Evolutionary conservation across 1,284 basidiomycete genomes (phyloP), one percentile per base, ranked within the genome.

Genomic region (Fomes fomentarius): DNA sequence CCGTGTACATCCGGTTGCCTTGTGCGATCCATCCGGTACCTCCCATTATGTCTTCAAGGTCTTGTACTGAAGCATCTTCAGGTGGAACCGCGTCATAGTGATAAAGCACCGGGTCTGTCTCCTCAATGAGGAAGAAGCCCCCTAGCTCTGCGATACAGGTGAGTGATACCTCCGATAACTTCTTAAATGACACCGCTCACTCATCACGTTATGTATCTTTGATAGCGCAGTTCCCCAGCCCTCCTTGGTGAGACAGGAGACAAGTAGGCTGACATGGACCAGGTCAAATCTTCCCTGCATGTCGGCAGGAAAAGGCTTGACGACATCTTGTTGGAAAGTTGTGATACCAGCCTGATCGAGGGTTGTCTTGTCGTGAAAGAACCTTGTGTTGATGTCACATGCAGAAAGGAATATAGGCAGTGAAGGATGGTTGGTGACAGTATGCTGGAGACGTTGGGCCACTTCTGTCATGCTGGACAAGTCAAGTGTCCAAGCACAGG

Each of bases 311-410:
- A 59, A 59, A 10, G 54, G 54, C 47, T 37, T 44, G 11, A 54
- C 52, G 33, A 46, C 46, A 33, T 58, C 57, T 12, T 56, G 53
- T 42, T 55, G 44, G 44, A 59, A 59, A 7, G 50, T 45, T 33
- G 14, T 47, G 35, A 59, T 38, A 1, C 50, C 47, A 5, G 50
- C 8, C 22, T 11, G n/a, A 19, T 56, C 57, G 19, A 43, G 39
- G 17, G 40, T 4, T 5, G 17, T 8, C 35, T 47, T 30, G 15
- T 51, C 50, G 4, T 41, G 50, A 17, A 51, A 45, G 50, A 51
- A 40, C 28, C 24, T 39, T 11, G 43, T 51, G 10, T 51, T 42
- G 42, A 45, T 51, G 33, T 51, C 50, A 19, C 42, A 45, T 2
- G 50, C 42, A 25, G 14, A 44, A 19, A 51, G 50, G 17, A n/a